Conservation (phyloP, 176 grass and related monocot genomes). For the Avena sativa region DNA sequence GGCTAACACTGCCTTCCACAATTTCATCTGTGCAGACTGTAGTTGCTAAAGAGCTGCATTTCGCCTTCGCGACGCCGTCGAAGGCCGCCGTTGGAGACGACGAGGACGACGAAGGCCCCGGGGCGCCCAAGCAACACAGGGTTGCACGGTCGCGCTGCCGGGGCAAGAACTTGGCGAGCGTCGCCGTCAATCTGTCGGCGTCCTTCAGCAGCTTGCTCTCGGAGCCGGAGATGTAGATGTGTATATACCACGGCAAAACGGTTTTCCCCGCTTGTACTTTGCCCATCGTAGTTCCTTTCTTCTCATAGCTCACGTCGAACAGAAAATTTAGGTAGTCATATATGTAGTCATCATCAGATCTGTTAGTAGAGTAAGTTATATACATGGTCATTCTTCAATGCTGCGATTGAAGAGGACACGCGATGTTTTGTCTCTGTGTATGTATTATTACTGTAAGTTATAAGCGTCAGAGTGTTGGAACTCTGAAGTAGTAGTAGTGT, state of each 20-base stretch:
- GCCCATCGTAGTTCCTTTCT: conserved; percentile 16
- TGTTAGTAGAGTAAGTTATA: conserved; percentile 38
- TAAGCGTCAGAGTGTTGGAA: conserved; percentile 5
- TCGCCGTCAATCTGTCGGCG: conserved; percentile 58
- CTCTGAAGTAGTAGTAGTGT: conserved; percentile 24
- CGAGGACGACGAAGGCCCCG: conserved; percentile 10
- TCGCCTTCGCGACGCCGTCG: conserved; percentile 65
- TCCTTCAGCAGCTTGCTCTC: conserved; percentile 46
- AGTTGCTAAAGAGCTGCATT: conserved; percentile 77
- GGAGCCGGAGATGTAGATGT: conserved; percentile 46
- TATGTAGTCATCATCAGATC: neutral
- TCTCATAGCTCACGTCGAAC: conserved; percentile 39
- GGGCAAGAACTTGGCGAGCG: conserved; percentile 50
- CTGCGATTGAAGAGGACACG: conserved; percentile 69
- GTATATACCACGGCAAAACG: conserved; percentile 47
- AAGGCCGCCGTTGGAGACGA: conserved; percentile 41
- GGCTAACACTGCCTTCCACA: neutral
- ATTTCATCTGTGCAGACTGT: conserved; percentile 51
- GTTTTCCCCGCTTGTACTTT: conserved; percentile 11
- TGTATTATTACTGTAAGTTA: conserved; percentile 19
- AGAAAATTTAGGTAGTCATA: conserved; percentile 32
- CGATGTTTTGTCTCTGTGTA: neutral
- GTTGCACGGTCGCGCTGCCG: conserved; percentile 57
- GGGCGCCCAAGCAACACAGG: conserved; percentile 76
- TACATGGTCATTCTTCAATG: conserved; percentile 71